Base-by-base conservation (phyloP, 2,329 filamentous ascomycete species). In the Curvularia sp. region DNA sequence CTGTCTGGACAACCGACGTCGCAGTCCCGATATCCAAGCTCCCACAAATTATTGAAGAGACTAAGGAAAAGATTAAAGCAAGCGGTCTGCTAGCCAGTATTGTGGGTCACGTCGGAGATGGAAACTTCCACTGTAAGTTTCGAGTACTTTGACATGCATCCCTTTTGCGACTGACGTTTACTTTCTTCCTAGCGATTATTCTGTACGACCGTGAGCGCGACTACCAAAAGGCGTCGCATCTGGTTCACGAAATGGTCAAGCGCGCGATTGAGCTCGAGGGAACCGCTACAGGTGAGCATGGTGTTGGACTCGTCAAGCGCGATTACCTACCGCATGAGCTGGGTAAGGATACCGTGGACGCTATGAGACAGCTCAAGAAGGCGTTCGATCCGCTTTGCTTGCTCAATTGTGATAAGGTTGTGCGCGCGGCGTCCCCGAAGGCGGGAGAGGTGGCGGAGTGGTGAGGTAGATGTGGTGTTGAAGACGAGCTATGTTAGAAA, bases 211-310 rank as follows among this genome's bases (percentile, higher is more conserved):
- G 87, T 57, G 85, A 90, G n/a, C 79, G 82, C 22, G 87, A 94
- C 75, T 84, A 88, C 64, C 78, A 82, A 57, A 83, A 85, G 54
- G 89, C 89, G 2, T 89, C 92, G 70, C 83, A 84, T 41, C 80
- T 94, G 26, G 89, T 95, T 26, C 90, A 93, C 73, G 84, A 87
- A 57, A 95, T 95, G 92, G 90, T 94, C 55, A 93, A 93, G 83
- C 84, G 90, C 61, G 92, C 92, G 0, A 88, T 96, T 49, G 90
- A 92, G 79, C 85, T 93, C 80, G 91, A 95, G 77, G 92, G 92
- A 8, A 95, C 92, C 0, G 91, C 93, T 1, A 93, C 91, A 12
- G 92, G 91, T 53, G 91, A 96, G 77, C 91, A 96, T 75, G 91
- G 91, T 42, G 88, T 95, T 53, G 91, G 91, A 6, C 80, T 96